Conservation (phyloP, 2,329 filamentous ascomycete genomes). For the Penicillium aurantiogriseum region DNA sequence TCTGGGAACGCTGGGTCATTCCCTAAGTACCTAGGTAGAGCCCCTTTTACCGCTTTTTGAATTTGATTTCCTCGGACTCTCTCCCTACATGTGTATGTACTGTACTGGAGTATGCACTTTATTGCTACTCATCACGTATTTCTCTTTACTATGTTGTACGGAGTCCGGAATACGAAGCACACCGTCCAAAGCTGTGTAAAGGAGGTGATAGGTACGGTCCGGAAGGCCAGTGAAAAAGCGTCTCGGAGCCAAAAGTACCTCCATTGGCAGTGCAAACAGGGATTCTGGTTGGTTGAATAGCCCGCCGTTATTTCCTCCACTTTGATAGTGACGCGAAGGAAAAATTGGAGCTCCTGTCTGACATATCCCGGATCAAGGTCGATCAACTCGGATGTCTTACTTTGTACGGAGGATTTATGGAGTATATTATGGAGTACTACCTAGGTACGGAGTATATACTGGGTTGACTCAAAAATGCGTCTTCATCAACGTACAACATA, state of each 20-base stretch:
- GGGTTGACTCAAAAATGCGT: not conserved
- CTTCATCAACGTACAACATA: not conserved
- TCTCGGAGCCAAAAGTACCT: not conserved
- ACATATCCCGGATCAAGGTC: not conserved
- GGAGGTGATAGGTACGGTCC: too few species aligned
- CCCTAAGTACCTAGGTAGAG: not conserved
- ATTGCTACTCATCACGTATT: not conserved
- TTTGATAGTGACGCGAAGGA: conserved; percentile 16
- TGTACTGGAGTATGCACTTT: too few species aligned
- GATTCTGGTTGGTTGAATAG: conserved; percentile 14
- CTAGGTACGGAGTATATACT: too few species aligned
- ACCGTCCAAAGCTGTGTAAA: too few species aligned
- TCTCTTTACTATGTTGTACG: not conserved
- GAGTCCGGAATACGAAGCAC: too few species aligned
- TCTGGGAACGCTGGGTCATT: conserved; percentile 2
- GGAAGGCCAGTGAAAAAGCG: conserved; percentile 6
- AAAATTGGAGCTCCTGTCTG: conserved; percentile 15
- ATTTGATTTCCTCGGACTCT: too few species aligned
- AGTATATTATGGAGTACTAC: not conserved
- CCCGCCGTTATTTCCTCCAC: conserved; percentile 21
- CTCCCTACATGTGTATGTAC: too few species aligned
- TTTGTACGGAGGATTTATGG: not conserved
- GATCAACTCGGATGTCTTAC: not conserved
- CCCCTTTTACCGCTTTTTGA: not conserved
- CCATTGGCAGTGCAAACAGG: not conserved